Evolutionary conservation across 1,139 yeast genomes (phyloP), one percentile per base, ranked within the genome.

Genomic region (Hyphopichia burtonii): DNA sequence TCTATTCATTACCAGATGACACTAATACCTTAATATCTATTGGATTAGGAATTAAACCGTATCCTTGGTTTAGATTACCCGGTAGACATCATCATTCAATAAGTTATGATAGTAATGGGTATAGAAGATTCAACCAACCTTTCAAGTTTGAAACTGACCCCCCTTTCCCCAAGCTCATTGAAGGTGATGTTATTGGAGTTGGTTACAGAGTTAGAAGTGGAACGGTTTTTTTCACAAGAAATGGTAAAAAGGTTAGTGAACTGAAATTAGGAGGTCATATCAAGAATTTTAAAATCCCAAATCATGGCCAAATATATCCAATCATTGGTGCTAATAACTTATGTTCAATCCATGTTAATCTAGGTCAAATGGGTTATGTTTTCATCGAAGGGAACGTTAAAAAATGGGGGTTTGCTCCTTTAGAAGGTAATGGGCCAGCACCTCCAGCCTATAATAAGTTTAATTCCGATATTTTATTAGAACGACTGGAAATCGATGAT

Each of bases 201-300:
- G 90, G 90, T 1, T 77, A 82, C 50, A 68, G 85, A 49, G 74
- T 79, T 3, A 65, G 80, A 43, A 66, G 80, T 39, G 86, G 87
- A 4, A 78, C 86, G 0, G 68, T 83, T 0, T 83, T 83, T 51
- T 82, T 82, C 65, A 83, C 90, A 1, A 65, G 86, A 48, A 83
- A 83, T 52, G 89, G 89, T 23, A 82, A 82, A 56, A 82, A 82
- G 54, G 59, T 83, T 27, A 79, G 80, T 43, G 93, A 85, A 57
- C 76, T 81, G 42, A 71, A 76, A 41, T 61, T 83, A 22, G 91
- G 91, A 3, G 93, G 91, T 1, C 88, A 84, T 53, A 71, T 83
- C 31, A 80, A 66, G 50, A 62, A 68, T 43, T 69, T 71, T 53
- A 69, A 63, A 42, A 55, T 66, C 10, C 63, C 67, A 2, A 54